Conservation (phyloP, 1,139 yeast species). For the Yamadazyma taylorii region DNA sequence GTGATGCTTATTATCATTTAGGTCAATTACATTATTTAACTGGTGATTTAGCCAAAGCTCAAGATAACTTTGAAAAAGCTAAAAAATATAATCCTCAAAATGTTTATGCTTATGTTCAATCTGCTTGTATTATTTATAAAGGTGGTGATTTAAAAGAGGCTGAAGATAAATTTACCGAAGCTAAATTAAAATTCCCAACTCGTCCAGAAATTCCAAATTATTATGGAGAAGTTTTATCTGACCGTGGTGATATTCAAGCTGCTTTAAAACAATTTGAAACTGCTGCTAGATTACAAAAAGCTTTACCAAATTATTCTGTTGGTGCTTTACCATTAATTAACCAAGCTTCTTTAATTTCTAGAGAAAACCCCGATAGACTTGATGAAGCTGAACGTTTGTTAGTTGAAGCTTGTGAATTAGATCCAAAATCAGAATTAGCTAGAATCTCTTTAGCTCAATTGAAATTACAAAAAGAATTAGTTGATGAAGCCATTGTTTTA, state of each 20-base stretch:
- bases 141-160: constrained; percentile 64
- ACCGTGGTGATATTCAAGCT: constrained; percentile 66
- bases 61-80: constrained; percentile 73
- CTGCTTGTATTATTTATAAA: constrained; percentile 90
- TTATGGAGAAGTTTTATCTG: constrained; percentile 91
- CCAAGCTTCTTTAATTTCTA: constrained; percentile 75
- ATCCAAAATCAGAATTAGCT: constrained; percentile 88
- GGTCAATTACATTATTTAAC: constrained; percentile 89
- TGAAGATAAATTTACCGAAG: constrained; percentile 67
- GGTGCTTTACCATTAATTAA: constrained; percentile 91
- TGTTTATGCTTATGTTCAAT: constrained; percentile 84
- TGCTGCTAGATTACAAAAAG: constrained; percentile 80
- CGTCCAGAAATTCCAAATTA: constrained; percentile 93
- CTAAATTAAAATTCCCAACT: constrained; percentile 77
- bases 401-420: constrained; percentile 75
- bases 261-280: constrained; percentile 86
- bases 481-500: constrained; percentile 76
- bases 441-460: constrained; percentile 88
- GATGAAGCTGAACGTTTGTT: constrained; percentile 68
- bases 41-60: constrained; percentile 73
- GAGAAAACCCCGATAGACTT: constrained; percentile 55
- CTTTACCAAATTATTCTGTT: constrained; percentile 58
- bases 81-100: constrained; percentile 72
- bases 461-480: constrained; percentile 77
- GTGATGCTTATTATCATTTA: constrained; percentile 90